Evolutionary conservation across 306 rosid species (phyloP).

Genomic region (Lupinus albus): DNA sequence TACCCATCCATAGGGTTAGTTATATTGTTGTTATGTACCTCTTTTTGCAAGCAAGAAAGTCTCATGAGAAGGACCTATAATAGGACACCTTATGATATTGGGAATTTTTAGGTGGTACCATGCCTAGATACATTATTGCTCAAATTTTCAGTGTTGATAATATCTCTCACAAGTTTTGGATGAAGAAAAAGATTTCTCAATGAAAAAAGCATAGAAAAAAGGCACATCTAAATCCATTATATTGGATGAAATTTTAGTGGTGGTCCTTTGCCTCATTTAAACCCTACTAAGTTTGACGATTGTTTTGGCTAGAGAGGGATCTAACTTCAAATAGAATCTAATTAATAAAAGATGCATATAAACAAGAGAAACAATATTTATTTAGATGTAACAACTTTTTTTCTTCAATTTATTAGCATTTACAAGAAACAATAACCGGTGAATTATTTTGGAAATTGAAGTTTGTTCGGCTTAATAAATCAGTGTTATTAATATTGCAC

Average conservation of each 20-base stretch:
- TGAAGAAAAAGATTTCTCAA: not conserved
- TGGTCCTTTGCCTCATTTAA: constrained; percentile 14
- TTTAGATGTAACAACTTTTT: too few species aligned
- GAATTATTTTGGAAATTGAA: too few species aligned
- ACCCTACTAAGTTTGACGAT: not conserved
- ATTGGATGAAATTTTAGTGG: not conserved
- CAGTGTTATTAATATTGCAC: too few species aligned
- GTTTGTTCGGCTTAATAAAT: too few species aligned
- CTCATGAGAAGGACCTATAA: constrained; percentile 38
- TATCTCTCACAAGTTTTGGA: not conserved
- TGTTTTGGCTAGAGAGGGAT: not conserved
- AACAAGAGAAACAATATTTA: too few species aligned
- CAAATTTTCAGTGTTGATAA: not conserved
- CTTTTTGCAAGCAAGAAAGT: constrained; percentile 51
- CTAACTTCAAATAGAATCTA: not conserved
- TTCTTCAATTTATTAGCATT: too few species aligned
- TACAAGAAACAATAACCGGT: too few species aligned
- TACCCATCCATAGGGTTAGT: constrained; percentile 42
- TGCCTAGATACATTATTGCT: not conserved
- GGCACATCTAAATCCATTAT: constrained; percentile 32
- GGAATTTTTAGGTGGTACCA: constrained; percentile 42
- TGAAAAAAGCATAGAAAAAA: constrained; percentile 2
- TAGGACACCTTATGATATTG: constrained; percentile 10
- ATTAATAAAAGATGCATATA: too few species aligned
- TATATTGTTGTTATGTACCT: constrained; percentile 50